Base-by-base conservation (phyloP, 805 yeast species). In the Saturnispora serradocipensis region DNA sequence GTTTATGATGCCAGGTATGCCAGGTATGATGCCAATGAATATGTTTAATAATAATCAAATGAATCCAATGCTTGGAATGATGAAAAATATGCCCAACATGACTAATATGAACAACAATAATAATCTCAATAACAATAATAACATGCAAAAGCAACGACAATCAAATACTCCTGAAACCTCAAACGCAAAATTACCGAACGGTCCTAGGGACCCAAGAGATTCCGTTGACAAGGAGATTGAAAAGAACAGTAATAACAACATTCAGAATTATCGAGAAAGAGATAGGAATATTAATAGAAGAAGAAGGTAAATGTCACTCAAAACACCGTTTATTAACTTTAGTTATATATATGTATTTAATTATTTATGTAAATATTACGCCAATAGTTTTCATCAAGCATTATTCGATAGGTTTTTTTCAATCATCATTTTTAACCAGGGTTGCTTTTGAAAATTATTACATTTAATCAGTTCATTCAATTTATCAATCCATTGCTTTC, bases 401-500 rank as follows among this genome's bases (percentile, higher is more conserved):
- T 10, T n/a, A 7, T 18, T 38, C 13, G 16, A 38, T 9, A 18
- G 20, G 16, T n/a, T 38, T 30, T 49, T 49, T 35, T 43, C 30
- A 30, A 58, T 39, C 71, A 68, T 67, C 47, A 56, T 28, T 45
- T 63, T 64, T 27, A 69, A 63, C 72, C 72, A 69, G 10, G 71
- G 71, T 48, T 68, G 72, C 44, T 62, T 57, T 39, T 62, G 58
- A 56, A 64, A 65, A 44, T 62, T 58, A 49, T 62, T 63, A 32
- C 58, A 56, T 22, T 71, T 72, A 11, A 84, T 75, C 18, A 84
- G 76, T 46, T 71, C 71, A 53, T 82, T 82, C 52, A 90, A 66
- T 1, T 74, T 65, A 3, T 66, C 59, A 49, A 84, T 76, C 98
- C 97, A 91, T 50, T 71, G 69, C 32, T 67, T 62, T 67, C 82